Conservation (phyloP, 768 basidiomycete species). For the Tricholomella constricta region DNA sequence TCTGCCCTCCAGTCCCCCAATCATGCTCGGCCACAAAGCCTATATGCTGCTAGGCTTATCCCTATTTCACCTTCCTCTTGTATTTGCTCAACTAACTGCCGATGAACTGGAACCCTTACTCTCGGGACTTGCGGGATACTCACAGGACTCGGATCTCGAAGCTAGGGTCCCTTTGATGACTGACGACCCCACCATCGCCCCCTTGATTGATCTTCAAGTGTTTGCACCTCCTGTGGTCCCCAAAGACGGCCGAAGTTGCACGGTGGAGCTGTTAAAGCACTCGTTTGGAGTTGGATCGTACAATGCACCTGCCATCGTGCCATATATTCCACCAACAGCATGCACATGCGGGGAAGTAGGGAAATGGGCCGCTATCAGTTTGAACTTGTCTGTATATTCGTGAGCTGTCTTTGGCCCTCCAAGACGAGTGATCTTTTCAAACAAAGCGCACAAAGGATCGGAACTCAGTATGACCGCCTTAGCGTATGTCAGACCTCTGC, state of each 20-base stretch:
- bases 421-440: not conserved
- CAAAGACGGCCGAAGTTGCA: constrained; percentile 24
- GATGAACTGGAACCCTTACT: constrained; percentile 26
- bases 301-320: constrained; percentile 27
- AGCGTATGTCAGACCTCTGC: constrained; percentile 32
- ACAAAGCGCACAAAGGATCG: constrained; percentile 35
- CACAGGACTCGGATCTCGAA: constrained; percentile 10
- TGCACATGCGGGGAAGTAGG: constrained; percentile 51
- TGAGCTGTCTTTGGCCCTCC: constrained; percentile 11
- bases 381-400: constrained; percentile 61
- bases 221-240: constrained; percentile 32
- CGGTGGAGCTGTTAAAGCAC: constrained; percentile 27
- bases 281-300: constrained; percentile 33
- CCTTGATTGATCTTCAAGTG: constrained; percentile 32
- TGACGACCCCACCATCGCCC: constrained; percentile 27
- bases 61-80: constrained; percentile 1
- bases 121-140: constrained; percentile 13
- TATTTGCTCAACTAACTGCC: constrained; percentile 18
- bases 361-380: constrained; percentile 57
- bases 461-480: constrained; percentile 59
- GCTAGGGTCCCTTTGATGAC: constrained; percentile 30
- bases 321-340: constrained; percentile 49
- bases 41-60: not conserved
- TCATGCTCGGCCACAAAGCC: not conserved
- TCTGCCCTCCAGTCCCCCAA: not conserved